Evolutionary conservation across 768 basidiomycete species (phyloP).

Genomic region (Mycena indigotica): DNA sequence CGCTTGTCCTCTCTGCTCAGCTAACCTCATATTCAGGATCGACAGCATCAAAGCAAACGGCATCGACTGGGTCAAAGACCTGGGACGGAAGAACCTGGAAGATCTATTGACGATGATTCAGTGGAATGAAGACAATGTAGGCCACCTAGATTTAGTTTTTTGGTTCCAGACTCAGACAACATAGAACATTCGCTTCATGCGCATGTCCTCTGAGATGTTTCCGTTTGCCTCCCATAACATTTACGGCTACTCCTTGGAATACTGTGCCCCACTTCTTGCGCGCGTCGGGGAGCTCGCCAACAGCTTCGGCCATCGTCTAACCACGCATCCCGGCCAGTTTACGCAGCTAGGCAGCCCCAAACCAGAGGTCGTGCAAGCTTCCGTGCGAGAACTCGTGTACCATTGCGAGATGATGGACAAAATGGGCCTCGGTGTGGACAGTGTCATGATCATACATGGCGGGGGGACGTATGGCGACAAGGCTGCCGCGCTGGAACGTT

Average conservation of each 20-base stretch:
- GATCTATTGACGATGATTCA: conserved; percentile 76
- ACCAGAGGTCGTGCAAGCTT: conserved; percentile 69
- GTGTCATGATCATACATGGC: conserved; percentile 87
- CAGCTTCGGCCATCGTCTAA: conserved; percentile 75
- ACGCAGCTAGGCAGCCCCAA: conserved; percentile 82
- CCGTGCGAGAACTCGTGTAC: conserved; percentile 80
- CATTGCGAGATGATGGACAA: conserved; percentile 86
- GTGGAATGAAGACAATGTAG: conserved; percentile 88
- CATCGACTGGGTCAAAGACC: conserved; percentile 76
- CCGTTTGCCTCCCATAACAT: conserved; percentile 84
- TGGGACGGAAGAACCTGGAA: conserved; percentile 73
- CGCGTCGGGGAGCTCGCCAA: conserved; percentile 67
- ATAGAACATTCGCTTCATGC: conserved; percentile 82
- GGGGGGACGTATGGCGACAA: conserved; percentile 88
- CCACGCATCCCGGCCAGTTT: conserved; percentile 87
- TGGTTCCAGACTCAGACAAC: not conserved
- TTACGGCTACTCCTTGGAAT: conserved; percentile 81
- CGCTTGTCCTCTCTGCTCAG: not conserved
- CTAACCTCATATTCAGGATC: conserved; percentile 47
- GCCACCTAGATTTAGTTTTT: conserved; percentile 9
- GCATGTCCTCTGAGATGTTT: conserved; percentile 90
- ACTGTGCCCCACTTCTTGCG: conserved; percentile 59
- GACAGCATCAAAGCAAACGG: conserved; percentile 81
- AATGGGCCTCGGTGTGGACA: conserved; percentile 81
- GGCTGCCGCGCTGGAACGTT: conserved; percentile 61